Base-by-base conservation (phyloP, 345 rosid genomes). In the Sapria himalayana region DNA sequence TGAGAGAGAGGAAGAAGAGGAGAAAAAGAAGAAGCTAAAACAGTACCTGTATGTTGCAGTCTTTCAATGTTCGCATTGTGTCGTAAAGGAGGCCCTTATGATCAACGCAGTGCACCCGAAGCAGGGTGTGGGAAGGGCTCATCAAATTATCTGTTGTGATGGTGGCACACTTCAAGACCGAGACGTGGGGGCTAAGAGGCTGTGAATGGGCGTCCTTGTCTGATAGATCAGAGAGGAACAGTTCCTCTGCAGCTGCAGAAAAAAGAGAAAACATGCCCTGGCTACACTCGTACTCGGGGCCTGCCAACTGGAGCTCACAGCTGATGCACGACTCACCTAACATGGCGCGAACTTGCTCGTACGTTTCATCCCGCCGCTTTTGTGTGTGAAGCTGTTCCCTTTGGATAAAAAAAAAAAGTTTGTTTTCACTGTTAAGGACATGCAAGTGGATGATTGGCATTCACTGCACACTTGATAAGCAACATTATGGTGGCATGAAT, bases 21-120 rank as follows among this genome's bases (percentile, higher is more conserved):
- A n/a, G n/a, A n/a, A n/a, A n/a, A n/a, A n/a, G n/a, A n/a, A n/a
- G n/a, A n/a, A n/a, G n/a, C n/a, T n/a, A n/a, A n/a, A n/a, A 41
- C 22, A 24, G 34, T 55, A 76, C 96, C 93, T 74, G 66, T 39
- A 77, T 69, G 52, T 65, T 69, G 54, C 64, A 70, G 66, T 80
- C 91, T 60, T 85, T 85, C 57, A 77, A 59, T 54, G 93, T 76
- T 56, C 91, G 68, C 71, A 80, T 35, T 27, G 67, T 62, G 49
- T 85, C 93, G 27, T 80, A 85, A 29, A 80, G 59, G 20, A 85
- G 80, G 24, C 91, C 82, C 65, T 70, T 85, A 59, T 74, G 93
- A 65, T 77, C 69, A 39, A 63, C 62, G 20, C 80, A 85, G 22
- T 55, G 57, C 46, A 80, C 60, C 29, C 74, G 91, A 53, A 85